Conservation (phyloP, 2,329 filamentous ascomycete species). For the Ophiobolus disseminans region DNA sequence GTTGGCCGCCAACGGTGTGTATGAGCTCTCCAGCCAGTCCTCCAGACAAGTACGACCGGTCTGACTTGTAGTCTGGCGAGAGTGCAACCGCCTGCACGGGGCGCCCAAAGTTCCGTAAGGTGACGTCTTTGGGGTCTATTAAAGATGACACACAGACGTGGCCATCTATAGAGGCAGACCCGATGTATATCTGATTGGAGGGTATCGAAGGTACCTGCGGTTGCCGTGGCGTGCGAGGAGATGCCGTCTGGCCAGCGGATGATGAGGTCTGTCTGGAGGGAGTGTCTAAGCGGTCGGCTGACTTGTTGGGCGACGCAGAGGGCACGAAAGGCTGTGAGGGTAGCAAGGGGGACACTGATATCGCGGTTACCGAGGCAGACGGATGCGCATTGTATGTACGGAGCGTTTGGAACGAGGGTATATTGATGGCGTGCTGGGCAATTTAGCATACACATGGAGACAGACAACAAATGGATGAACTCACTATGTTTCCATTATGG, state of each 20-base stretch:
- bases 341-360: constrained; percentile 87
- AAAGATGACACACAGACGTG: constrained; percentile 92
- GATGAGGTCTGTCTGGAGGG: constrained; percentile 48
- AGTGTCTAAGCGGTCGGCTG: constrained; percentile 44
- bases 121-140: constrained; percentile 86
- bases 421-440: constrained; percentile 77
- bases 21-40: constrained; percentile 88
- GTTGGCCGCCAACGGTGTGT: constrained; percentile 79
- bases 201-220: constrained; percentile 72
- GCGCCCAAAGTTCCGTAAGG: constrained; percentile 89
- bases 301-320: constrained; percentile 24
- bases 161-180: constrained; percentile 92
- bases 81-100: constrained; percentile 90
- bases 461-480: constrained; percentile 41
- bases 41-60: constrained; percentile 88
- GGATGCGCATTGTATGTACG: constrained; percentile 87
- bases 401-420: constrained; percentile 81
- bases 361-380: constrained; percentile 83
- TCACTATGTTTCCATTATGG: constrained; percentile 94
- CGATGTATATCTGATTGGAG: constrained; percentile 91
- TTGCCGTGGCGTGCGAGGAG: constrained; percentile 63
- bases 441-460: constrained; percentile 14
- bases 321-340: constrained; percentile 59
- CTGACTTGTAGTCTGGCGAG: constrained; percentile 93
- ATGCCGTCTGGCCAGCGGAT: constrained; percentile 48